Base-by-base conservation (phyloP, 2,329 filamentous ascomycete species). In the Epichloe festucae region DNA sequence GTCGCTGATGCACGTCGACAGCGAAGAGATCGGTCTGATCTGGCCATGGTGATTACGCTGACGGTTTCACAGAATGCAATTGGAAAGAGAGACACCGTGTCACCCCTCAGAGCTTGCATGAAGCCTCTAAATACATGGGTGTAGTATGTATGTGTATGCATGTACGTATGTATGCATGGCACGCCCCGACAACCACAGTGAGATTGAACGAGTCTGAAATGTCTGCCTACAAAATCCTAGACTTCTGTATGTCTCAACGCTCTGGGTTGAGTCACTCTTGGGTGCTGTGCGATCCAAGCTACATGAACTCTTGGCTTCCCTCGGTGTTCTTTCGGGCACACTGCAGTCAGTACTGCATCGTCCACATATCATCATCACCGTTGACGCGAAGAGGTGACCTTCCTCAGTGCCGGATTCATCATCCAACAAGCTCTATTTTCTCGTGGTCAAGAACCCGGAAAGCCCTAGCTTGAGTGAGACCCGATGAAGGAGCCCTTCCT, bases 291-390 rank as follows among this genome's bases (percentile, higher is more conserved):
- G 27, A 40, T 48, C 36, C 21, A 31, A 39, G 19, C 21, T 14
- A 48, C 46, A 48, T 39, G 36, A 48, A 48, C 36, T 21, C 27
- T 48, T 27, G 23, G 46, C 46, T 48, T 48, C 36, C 46, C 17
- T 40, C 8, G 10, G 39, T 40, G 21, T 48, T 48, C 36, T 48
- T 40, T 40, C 21, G 31, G 21, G 46, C 36, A 40, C 21, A 31
- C 17, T 11, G 35, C 15, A 36, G 27, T 31, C 27, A 31, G 27
- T 31, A 31, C 2, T 21, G 40, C 19, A 23, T 12, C 41, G 27
- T 31, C 27, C 8, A 31, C 8, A 27, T 43, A 21, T 43, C 21
- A 14, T 39, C 36, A 43, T 19, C 10, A 19, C 41, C 41, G 21
- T 12, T 2, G 8, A 21, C 19, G 17, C 17, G 14, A 43, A 23